Base-by-base conservation (phyloP, 2,329 filamentous ascomycete genomes). In the Hirsutella thompsonii region DNA sequence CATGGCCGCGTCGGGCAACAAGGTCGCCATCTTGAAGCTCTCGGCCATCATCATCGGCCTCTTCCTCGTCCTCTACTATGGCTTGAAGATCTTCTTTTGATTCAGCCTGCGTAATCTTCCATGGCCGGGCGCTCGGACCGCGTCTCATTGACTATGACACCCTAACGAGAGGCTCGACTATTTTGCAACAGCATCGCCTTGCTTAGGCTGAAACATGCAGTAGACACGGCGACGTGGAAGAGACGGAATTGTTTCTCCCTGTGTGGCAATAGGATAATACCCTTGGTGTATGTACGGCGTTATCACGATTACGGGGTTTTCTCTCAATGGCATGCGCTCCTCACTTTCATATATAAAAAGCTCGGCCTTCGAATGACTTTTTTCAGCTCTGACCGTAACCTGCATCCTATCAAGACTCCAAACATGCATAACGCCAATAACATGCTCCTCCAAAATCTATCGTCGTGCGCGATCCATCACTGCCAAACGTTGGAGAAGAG, bases 401-500 rank as follows among this genome's bases (percentile, higher is more conserved):
- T 34, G 44, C 53, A 43, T 51, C 54, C 53, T 57, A 59, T 50
- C 49, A 53, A 34, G 49, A 54, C 52, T 53, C 48, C 47, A 45
- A 53, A 55, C 55, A 57, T 58, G 55, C 52, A 55, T 52, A 56
- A 58, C 51, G 51, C 56, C 58, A 45, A 40, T 46, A 43, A 53
- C 51, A 56, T 59, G 52, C 32, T 16, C 32, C 9, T 14, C 32
- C 32, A 34, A 18, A 18, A 18, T 4, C 32, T 5, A 10, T 18
- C 16, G n/a, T 32, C 29, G 19, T 39, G 20, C 4, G 8, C n/a
- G 14, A 13, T 16, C 16, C 16, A 20, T 39, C 62, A 95, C 65
- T 88, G 76, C 90, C 90, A 96, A 38, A 96, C 90, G 61, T 96
- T 96, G 26, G 83, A 88, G 62, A 96, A 96, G 53, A 96, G 60